Base-by-base conservation (phyloP, 164 flowering plant species). In the Tinospora cordifolia region DNA sequence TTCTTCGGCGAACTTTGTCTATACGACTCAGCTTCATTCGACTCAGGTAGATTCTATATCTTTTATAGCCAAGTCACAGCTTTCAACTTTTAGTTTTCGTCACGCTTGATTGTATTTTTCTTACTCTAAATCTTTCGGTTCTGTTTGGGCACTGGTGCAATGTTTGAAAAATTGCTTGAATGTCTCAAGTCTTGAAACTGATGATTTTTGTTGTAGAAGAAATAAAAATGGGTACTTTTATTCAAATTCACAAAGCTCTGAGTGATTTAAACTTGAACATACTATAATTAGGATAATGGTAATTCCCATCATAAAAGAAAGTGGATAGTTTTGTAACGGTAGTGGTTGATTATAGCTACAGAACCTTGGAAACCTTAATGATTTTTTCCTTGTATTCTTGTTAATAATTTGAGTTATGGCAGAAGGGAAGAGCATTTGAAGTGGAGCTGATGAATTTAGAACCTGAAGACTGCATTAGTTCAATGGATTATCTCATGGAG, bases 401-500 rank as follows among this genome's bases (percentile, higher is more conserved):
- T 2, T 66, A 21, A 41, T 15, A 39, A 8, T 36, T 36, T 34
- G 12, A 65, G n/a, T 66, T 30, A 27, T 62, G 62, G 34, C 79
- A 87, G 92, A 74, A 83, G 76, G 88, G 69, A 64, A 68, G 67
- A 64, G 75, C 70, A 13, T 71, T 79, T 25, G 81, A 78, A 58
- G 83, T 76, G 63, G 80, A 78, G 59, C 68, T 68, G 15, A 59
- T 93, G 73, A 89, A 87, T 72, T 81, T 94, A 75, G 97, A 92
- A 75, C 79, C 78, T 13, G 97, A 83, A 40, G 98, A 94, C 74
- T 69, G 62, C 67, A 82, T 89, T 63, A 84, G 87, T 39, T 77
- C 93, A 11, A 77, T 92, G 78, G 92, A 88, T 75, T 90, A 87
- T 81, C 83, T 94, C 49, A 87, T 91, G 95, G 98, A 94, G 83